Evolutionary conservation across 306 rosid genomes (phyloP).

Genomic region (Rosa multiflora): DNA sequence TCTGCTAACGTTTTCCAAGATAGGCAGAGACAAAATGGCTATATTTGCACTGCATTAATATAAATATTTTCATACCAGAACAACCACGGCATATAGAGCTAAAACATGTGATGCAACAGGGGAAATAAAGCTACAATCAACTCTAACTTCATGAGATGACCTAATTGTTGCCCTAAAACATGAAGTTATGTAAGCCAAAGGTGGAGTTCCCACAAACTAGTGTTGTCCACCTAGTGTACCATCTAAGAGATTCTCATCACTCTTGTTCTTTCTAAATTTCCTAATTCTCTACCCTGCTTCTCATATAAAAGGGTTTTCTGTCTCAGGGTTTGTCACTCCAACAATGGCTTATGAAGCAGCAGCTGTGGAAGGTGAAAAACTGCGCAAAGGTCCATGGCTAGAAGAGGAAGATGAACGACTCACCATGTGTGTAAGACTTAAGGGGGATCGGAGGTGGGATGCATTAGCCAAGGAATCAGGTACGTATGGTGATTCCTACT

Average conservation of each 20-base stretch:
- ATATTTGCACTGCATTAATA: slow-evolving; percentile 7
- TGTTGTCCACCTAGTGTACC: slow-evolving; percentile 40
- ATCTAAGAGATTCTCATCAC: slow-evolving; percentile 39
- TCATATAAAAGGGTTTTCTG: slow-evolving; percentile 17
- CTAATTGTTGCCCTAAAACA: slow-evolving; percentile 30
- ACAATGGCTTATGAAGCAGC: slow-evolving; percentile 29
- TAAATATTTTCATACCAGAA: background rate
- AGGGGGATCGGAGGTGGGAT: slow-evolving; percentile 70
- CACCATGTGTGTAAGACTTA: slow-evolving; percentile 39
- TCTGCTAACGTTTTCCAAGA: slow-evolving; percentile 19
- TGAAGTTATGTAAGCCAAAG: slow-evolving; percentile 35
- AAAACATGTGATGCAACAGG: slow-evolving; percentile 36
- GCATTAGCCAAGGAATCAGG: slow-evolving; percentile 70
- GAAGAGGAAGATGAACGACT: slow-evolving; percentile 71
- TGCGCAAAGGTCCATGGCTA: slow-evolving; percentile 70
- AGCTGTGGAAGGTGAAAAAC: slow-evolving; percentile 34
- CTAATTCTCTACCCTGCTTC: slow-evolving; percentile 17
- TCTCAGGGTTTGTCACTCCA: slow-evolving; percentile 13
- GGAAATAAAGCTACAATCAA: slow-evolving; percentile 23
- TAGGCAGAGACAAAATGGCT: slow-evolving; percentile 24
- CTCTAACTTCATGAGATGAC: slow-evolving; percentile 22
- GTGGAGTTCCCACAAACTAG: slow-evolving; percentile 62
- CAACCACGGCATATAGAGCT: slow-evolving; percentile 30
- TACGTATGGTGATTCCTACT: slow-evolving; percentile 17
- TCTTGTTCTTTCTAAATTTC: slow-evolving; percentile 18